These are phyloP conservation scores for Suillus lakei DNA, from an alignment of 768 basidiomycete genomes.

Conservation along the genomic window DNA sequence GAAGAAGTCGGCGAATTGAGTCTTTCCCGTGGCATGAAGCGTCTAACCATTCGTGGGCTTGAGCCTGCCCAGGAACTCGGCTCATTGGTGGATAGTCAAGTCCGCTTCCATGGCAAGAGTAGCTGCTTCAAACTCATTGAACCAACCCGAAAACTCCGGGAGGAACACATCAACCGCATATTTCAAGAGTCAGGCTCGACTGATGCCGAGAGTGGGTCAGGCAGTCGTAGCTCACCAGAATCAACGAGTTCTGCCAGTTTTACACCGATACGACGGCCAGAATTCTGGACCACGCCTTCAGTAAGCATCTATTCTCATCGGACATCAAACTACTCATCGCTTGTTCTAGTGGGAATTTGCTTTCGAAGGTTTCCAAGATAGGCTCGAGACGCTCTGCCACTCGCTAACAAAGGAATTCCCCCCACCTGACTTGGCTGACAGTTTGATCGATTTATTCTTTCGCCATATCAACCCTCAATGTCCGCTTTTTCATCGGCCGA, in stretches of 20 bases:
- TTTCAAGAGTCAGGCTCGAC: constrained; percentile 10
- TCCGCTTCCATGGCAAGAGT: constrained; percentile 67
- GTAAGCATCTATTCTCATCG: constrained; percentile 39
- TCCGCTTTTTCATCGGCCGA: constrained; percentile 73
- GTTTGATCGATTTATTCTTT: constrained; percentile 75
- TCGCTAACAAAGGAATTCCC: constrained; percentile 58
- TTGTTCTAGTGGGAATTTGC: constrained; percentile 58
- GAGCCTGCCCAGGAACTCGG: constrained; percentile 40
- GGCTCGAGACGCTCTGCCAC: constrained; percentile 30
- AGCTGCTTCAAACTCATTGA: constrained; percentile 60
- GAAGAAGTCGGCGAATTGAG: constrained; percentile 46
- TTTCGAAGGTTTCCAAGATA: constrained; percentile 51
- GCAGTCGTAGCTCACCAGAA: constrained; percentile 20
- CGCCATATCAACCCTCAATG: constrained; percentile 57
- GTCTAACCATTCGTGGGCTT: constrained; percentile 41
- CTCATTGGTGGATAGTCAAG: constrained; percentile 42
- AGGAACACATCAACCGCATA: constrained; percentile 51
- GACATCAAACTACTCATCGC: constrained; percentile 4
- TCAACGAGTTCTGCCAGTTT: constrained; percentile 25
- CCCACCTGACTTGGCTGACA: constrained; percentile 58
- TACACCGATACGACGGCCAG: constrained; percentile 41
- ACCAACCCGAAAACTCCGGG: constrained; percentile 55
- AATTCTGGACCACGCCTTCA: constrained; percentile 63
- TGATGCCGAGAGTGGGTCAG: constrained; percentile 20
- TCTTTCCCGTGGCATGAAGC: constrained; percentile 42